Conservation (phyloP, 371 early-diverging fungal genomes). For the Rhizomucor miehei region DNA sequence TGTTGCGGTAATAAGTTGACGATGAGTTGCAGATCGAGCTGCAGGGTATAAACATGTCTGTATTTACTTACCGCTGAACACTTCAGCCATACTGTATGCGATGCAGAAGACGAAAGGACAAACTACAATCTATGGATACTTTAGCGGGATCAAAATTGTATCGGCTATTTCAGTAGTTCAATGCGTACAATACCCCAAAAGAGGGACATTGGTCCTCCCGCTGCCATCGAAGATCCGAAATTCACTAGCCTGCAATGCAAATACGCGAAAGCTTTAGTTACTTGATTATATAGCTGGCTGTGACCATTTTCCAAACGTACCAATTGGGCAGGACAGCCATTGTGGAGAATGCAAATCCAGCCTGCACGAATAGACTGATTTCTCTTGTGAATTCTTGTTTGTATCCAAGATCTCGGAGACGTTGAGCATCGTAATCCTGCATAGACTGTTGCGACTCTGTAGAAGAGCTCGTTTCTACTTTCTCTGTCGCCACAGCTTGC, state of each 20-base stretch:
- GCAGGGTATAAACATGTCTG: not conserved
- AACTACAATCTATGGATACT: slow-evolving; percentile 21
- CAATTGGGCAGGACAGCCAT: slow-evolving; percentile 38
- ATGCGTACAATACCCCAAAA: slow-evolving; percentile 25
- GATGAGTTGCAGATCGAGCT: not conserved
- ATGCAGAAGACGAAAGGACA: slow-evolving; percentile 35
- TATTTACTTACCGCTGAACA: slow-evolving; percentile 19
- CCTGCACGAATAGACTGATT: slow-evolving; percentile 30
- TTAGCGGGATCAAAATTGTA: not conserved
- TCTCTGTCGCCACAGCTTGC: too few relatives aligned
- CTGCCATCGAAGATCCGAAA: slow-evolving; percentile 25
- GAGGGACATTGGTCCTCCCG: slow-evolving; percentile 38
- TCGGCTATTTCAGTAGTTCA: not conserved
- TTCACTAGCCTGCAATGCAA: slow-evolving; percentile 14
- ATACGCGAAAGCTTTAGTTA: not conserved
- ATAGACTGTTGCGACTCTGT: too few relatives aligned
- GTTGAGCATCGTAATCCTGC: slow-evolving; percentile 30
- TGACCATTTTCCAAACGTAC: slow-evolving; percentile 7
- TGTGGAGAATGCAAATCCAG: slow-evolving; percentile 29
- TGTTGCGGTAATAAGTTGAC: not conserved
- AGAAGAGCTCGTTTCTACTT: too few relatives aligned
- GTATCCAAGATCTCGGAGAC: slow-evolving; percentile 33
- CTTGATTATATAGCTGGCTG: not conserved
- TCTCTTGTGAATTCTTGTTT: slow-evolving; percentile 43
- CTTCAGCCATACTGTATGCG: slow-evolving; percentile 34